Evolutionary conservation across 2,329 filamentous ascomycete genomes (phyloP), one percentile per base, ranked within the genome.

Genomic region (Mycosphaerella arachidis): DNA sequence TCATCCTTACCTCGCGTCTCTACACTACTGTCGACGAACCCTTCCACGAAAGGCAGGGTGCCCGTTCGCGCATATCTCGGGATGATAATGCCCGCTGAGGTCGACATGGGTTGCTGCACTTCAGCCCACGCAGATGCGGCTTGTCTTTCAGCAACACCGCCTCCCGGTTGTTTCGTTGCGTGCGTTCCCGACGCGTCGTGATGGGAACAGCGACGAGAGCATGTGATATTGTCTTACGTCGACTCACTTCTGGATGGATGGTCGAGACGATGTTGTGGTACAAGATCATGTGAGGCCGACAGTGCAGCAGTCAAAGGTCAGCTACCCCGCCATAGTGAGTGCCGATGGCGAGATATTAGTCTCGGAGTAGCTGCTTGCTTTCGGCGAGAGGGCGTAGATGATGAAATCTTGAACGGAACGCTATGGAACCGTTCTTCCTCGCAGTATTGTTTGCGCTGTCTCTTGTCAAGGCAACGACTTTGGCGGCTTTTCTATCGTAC

Each of bases 361-460:
- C 9, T 50, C 24, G 46, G 46, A 12, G 20, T 29, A 43, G n/a
- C 40, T 43, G 40, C 40, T 43, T 43, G 40, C 40, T n/a, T 8
- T 27, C 29, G 24, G 46, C 4, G 46, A 50, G 46, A 43, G 20
- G 46, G 24, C 20, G 46, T 30, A 29, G 18, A 24, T 50, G 46
- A 16, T 29, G 46, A n/a, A 13, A 12, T 9, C 3, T 27, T n/a
- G 20, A 16, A n/a, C 4, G 1, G n/a, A 20, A 52, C 13, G 56
- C 45, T 29, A 66, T 66, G 64, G 62, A 59, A 43, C 52, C 61
- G 20, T 59, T 65, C 53, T 50, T 66, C 29, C 50, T 66, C 29
- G 48, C 45, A n/a, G 53, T 58, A 35, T 27, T 66, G 9, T 61
- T 60, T 37, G 53, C 62, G 16, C 35, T 65, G 43, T 58, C 55